Evolutionary conservation across 1,284 basidiomycete genomes (phyloP), one percentile per base, ranked within the genome.

Genomic region (Hemileia vastatrix): DNA sequence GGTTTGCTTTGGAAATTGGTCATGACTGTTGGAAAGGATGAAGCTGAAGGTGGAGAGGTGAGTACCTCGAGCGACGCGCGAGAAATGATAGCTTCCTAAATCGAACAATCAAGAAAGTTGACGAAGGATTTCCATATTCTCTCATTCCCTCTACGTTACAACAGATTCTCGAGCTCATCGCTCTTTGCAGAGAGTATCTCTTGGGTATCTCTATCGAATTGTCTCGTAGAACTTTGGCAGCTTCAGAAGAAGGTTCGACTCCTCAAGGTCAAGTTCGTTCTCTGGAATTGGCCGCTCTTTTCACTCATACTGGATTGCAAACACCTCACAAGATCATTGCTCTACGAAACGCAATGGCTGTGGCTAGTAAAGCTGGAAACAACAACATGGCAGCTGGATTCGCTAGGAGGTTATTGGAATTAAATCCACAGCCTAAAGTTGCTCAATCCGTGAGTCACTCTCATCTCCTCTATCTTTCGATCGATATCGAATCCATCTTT

Each of bases 291-390:
- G 73, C 73, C 5, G 72, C 72, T 15, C 64, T 73, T 5, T 75
- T 75, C 64, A 75, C 73, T n/a, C 73, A 71, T 48, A 68, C 72
- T 8, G 68, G 72, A 59, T 68, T 74, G 69, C 72, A 74, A 65
- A 70, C 71, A 27, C 70, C 71, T 58, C 73, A 75, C 61, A 70
- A 71, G 66, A 71, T 67, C 36, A 57, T 75, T 48, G 72, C 73
- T 15, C 66, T 75, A 59, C 70, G 73, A 47, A 72, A 70, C 24
- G 73, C 72, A 18, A 75, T 75, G 73, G 71, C 65, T 33, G 68
- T 70, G 53, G 69, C 72, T 21, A 68, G 69, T 55, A 74, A 74
- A 56, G 73, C 71, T 18, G 72, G 73, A 66, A 75, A 75, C 64
- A 66, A 70, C n/a, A 67, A 68, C 15, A 75, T 74, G 73, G 72